Percentiles rank a stretch among this genome's conserved stretches.
These are phyloP conservation scores for Thermomyces lanuginosus DNA, from an alignment of 2,329 filamentous ascomycete genomes.

Conservation along the genomic window DNA sequence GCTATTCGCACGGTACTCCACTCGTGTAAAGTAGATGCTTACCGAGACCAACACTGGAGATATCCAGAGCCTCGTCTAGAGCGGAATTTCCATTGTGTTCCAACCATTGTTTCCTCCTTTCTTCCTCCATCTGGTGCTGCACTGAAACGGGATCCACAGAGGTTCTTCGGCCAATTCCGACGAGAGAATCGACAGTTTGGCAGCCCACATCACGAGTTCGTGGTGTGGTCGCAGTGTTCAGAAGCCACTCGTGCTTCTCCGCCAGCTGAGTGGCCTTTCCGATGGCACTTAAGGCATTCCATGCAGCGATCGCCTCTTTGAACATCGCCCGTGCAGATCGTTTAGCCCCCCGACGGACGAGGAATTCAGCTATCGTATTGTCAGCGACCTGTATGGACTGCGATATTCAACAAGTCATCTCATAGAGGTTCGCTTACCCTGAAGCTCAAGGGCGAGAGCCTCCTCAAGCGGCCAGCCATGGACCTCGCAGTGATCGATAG, in stretches of 20 bases:
- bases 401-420: background rate
- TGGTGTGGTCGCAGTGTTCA: constrained; percentile 37
- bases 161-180: constrained; percentile 21
- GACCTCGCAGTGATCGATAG: constrained; percentile 44
- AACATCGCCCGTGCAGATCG: constrained; percentile 42
- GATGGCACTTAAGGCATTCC: constrained; percentile 40
- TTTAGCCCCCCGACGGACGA: constrained; percentile 40
- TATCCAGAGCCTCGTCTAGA: constrained; percentile 25
- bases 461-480: constrained; percentile 44
- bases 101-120: constrained; percentile 27
- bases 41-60: constrained; percentile 26
- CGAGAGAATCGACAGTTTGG: constrained; percentile 39
- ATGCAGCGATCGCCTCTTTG: constrained; percentile 42
- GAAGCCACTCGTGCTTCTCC: constrained; percentile 44
- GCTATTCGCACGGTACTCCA: constrained; percentile 1
- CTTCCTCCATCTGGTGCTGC: constrained; percentile 20
- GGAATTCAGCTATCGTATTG: constrained; percentile 29
- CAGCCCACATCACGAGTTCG: constrained; percentile 38
- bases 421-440: constrained; percentile 22
- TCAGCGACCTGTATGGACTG: constrained; percentile 2
- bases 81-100: constrained; percentile 25
- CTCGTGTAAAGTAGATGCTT: constrained; percentile 7
- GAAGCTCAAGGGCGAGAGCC: constrained; percentile 43
- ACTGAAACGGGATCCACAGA: constrained; percentile 16
- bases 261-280: constrained; percentile 43